phyloP scores from a whole-genome alignment of 371 early-diverging fungal species.

The Lichtheimia ornata region DNA sequence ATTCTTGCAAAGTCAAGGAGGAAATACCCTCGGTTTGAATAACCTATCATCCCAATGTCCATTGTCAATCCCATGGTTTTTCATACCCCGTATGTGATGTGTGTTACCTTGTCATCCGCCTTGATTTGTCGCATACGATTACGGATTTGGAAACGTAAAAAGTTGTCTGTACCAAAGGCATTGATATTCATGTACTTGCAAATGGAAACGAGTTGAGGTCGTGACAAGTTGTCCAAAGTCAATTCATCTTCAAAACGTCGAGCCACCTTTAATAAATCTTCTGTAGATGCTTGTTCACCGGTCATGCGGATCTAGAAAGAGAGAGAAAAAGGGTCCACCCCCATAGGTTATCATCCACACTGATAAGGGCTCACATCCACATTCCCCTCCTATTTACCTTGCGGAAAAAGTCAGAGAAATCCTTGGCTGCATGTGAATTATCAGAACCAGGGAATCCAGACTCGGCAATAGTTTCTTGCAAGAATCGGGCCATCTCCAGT shows the following conservation, averaged over 20 bases:
- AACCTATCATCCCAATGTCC: constrained; percentile 34
- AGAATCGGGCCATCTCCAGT: constrained; percentile 90
- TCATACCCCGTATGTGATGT: background rate
- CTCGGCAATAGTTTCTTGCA: constrained; percentile 93
- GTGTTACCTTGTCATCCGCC: constrained; percentile 78
- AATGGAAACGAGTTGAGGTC: constrained; percentile 94
- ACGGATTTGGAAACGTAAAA: constrained; percentile 87
- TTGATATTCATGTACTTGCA: constrained; percentile 92
- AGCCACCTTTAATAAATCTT: constrained; percentile 82
- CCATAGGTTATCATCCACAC: background rate
- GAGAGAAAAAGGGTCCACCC: background rate
- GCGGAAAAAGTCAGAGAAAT: constrained; percentile 79
- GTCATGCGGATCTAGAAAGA: constrained; percentile 74
- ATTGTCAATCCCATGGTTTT: background rate
- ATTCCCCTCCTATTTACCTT: constrained; percentile 48
- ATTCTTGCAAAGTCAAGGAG: constrained; percentile 76
- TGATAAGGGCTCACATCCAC: background rate
- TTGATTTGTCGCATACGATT: constrained; percentile 82
- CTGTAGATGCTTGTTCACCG: constrained; percentile 82
- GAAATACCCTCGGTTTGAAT: constrained; percentile 91
- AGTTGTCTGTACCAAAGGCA: constrained; percentile 94
- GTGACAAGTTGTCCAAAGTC: constrained; percentile 88
- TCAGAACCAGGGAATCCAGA: constrained; percentile 66
- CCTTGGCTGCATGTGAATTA: constrained; percentile 66
- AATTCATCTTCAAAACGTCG: constrained; percentile 89